Evolutionary conservation across 78 protist genomes (phyloP), one percentile per base, ranked within the genome.

Genomic region (Cavenderia fasciculata): DNA sequence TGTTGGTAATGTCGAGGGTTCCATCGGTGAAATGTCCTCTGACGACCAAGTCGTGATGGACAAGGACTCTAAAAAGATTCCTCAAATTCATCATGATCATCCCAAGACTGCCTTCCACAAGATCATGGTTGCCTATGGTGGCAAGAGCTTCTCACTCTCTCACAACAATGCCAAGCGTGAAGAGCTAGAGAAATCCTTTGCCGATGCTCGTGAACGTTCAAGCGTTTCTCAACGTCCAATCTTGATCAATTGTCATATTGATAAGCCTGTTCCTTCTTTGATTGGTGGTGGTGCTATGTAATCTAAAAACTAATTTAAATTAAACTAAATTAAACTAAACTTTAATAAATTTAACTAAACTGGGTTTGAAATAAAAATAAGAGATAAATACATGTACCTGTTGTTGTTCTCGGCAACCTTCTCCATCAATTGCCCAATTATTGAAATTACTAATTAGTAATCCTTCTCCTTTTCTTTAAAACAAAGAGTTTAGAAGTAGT

Each of bases 251-350:
- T 38, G 59, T 71, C 49, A 62, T 59, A 19, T 54, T 33, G 77
- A 71, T 51, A 44, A 1, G 5, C 77, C 77, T 49, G 49, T 29
- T 33, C 44, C 34, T 38, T 33, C 19, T 49, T 14, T 36, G 27
- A 71, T 49, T 71, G 77, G 77, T 71, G 10, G 46, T 51, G 49
- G 63, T 51, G n/a, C n/a, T n/a, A n/a, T n/a, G n/a, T n/a, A n/a
- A n/a, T n/a, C n/a, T n/a, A n/a, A n/a, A n/a, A n/a, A n/a, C n/a
- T n/a, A n/a, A n/a, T n/a, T n/a, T n/a, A n/a, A n/a, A n/a, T n/a
- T n/a, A n/a, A n/a, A n/a, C n/a, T n/a, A n/a, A n/a, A n/a, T n/a
- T n/a, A n/a, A n/a, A n/a, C n/a, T n/a, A n/a, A n/a, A n/a, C n/a
- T n/a, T n/a, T n/a, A n/a, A n/a, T n/a, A n/a, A n/a, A n/a, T n/a